Conservation (phyloP, 2,329 filamentous ascomycete genomes). For the Fusarium buxicola region DNA sequence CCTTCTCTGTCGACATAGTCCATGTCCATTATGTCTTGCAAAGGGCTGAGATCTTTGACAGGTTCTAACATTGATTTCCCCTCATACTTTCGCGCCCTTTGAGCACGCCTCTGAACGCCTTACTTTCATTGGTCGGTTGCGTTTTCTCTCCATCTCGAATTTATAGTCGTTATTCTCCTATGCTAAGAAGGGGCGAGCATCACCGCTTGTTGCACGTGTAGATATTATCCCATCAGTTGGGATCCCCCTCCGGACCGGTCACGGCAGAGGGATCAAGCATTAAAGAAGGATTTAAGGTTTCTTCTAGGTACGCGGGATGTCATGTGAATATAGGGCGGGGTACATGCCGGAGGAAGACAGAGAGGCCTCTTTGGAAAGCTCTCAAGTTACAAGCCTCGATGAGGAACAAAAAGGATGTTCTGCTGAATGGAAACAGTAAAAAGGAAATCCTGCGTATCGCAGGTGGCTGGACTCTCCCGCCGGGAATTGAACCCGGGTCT, state of each 20-base stretch:
- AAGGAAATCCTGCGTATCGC: constrained; percentile 9
- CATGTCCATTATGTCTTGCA: background rate
- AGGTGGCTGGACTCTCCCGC: constrained; percentile 34
- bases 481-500: constrained; percentile 36
- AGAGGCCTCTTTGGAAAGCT: too few species aligned
- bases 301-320: too few species aligned
- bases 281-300: too few species aligned
- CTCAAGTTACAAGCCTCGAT: too few species aligned
- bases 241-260: too few species aligned
- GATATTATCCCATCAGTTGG: too few species aligned
- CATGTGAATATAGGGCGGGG: too few species aligned
- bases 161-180: constrained; percentile 3
- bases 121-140: constrained; percentile 26
- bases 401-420: background rate
- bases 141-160: constrained; percentile 5
- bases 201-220: too few species aligned
- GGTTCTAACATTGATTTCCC: constrained; percentile 10
- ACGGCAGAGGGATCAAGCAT: too few species aligned
- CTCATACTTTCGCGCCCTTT: constrained; percentile 8
- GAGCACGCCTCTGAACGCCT: constrained; percentile 17
- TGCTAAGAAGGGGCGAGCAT: too few species aligned
- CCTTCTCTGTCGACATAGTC: background rate
- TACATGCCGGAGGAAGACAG: too few species aligned
- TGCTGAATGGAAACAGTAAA: constrained; percentile 10
- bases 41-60: constrained; percentile 17